These are phyloP conservation scores for Zelonia costaricensis DNA, from an alignment of 208 protist genomes.

Conservation along the genomic window DNA sequence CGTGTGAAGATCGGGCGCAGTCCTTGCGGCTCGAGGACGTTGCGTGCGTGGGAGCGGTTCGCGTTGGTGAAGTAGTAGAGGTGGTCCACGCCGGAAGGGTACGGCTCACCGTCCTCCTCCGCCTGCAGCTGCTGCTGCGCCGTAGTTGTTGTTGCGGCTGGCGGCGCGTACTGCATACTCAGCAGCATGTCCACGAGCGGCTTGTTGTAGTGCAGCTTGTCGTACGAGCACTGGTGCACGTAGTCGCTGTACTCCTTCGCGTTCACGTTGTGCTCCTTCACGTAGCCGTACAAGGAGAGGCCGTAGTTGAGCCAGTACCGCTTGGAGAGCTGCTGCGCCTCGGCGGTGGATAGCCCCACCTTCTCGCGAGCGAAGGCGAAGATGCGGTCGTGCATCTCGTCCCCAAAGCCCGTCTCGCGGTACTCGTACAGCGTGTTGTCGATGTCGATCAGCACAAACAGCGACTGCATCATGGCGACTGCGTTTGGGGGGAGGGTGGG, in stretches of 20 bases:
- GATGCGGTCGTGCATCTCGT: conserved; percentile 61
- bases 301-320: conserved; percentile 61
- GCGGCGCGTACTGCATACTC: conserved; percentile 34
- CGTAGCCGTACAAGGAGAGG: conserved; percentile 56
- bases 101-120: neutral
- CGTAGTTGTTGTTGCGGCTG: too few species aligned
- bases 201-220: conserved; percentile 39
- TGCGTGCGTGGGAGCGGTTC: conserved; percentile 48
- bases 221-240: conserved; percentile 71
- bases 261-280: conserved; percentile 57
- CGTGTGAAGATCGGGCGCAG: conserved; percentile 51
- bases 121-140: too few species aligned
- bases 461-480: conserved; percentile 14
- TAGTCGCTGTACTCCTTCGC: conserved; percentile 63
- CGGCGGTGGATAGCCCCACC: conserved; percentile 31
- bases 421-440: conserved; percentile 82
- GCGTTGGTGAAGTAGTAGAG: conserved; percentile 83
- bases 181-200: conserved; percentile 51
- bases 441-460: conserved; percentile 77
- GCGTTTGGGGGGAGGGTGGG: too few species aligned
- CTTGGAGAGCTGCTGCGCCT: conserved; percentile 33
- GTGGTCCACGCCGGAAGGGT: conserved; percentile 30
- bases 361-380: conserved; percentile 38
- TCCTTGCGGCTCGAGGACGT: conserved; percentile 45
- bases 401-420: conserved; percentile 43